Evolutionary conservation across 2,329 filamentous ascomycete species (phyloP), one percentile per base, ranked within the genome.

Genomic region (Sclerotinia borealis): DNA sequence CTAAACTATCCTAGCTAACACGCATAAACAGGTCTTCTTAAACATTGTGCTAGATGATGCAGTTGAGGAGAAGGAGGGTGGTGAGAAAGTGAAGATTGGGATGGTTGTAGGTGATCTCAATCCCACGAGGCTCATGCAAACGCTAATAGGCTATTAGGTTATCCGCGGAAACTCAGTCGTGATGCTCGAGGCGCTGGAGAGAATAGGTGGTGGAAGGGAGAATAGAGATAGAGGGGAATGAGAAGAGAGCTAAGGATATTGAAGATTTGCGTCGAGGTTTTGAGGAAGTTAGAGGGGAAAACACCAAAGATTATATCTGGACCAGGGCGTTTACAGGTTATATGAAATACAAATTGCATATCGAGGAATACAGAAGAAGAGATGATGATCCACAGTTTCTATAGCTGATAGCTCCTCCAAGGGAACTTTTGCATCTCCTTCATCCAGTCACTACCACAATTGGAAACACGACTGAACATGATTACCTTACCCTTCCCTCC

Each of bases 31-130:
- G 93, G 93, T 98, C 67, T 99, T 98, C 80, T 82, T 99, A 74
- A 99, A 99, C 79, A 92, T 99, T 75, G 95, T 99, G 49, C 85
- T 99, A 29, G 96, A 99, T 77, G 95, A 99, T 72, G 93, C 95
- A 25, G 87, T 96, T 52, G 95, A 99, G 77, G 93, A 97, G 81
- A 96, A 96, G 78, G 83, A 89, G 25, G 91, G 91, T 66, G 92
- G 92, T 65, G 92, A 96, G 80, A 97, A 96, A 79, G 87, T 90
- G 69, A 85, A 87, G 72, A 83, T 98, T 65, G 95, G 95, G 75
- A 96, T 96, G 89, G 91, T 96, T 66, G 93, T 92, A 85, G 68
- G 89, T 83, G 67, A 8, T 51, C 25, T 29, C 43, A 25, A 11
- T 11, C 19, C 13, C 4, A 17, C 13, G 15, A 19, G 27, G 15